Evolutionary conservation across 164 flowering plant species (phyloP), one percentile per base, ranked within the genome.

Genomic region (Chimonanthus praecox): DNA sequence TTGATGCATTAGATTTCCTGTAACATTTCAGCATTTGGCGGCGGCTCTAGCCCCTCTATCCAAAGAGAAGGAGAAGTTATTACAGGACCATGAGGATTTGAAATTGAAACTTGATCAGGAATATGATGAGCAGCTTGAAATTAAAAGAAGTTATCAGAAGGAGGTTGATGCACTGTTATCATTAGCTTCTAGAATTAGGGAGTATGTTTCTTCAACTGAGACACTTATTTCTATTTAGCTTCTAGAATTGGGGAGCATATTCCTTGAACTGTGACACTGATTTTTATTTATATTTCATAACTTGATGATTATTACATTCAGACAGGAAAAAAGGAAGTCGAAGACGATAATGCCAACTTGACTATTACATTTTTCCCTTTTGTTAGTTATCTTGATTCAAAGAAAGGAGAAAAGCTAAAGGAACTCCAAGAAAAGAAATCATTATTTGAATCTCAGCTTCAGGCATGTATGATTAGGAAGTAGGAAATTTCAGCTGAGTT

Each of bases 211-310:
- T 11, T 67, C 9, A 48, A 58, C 70, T 64, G 47, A 49, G 44
- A 43, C 50, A 69, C 5, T 9, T 86, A 94, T 47, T 74, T 68
- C 48, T 78, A 71, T 20, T 49, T 80, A 67, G 76, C 74, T 66
- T 84, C 89, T 18, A 85, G 85, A 79, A 92, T 95, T 71, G 85
- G 85, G 80, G 89, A 84, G 99, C 92, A 92, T 64, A 88, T 75
- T 64, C 64, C 61, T 10, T 67, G 7, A 47, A 54, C 69, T 62
- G 45, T 46, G 33, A 21, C 54, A 68, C n/a, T 5, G 47, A 11
- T 7, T 76, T 2, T 54, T 20, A n/a, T 54, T 11, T 71, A 6
- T 66, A 6, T 69, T 2, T 18, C n/a, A 6, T 21, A 60, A 69
- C 45, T 70, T 58, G 16, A 69, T 7, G 73, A n/a, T 43, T 73